These are phyloP conservation scores for Taiozyma sp. DNA, from an alignment of 1,139 yeast genomes.

Conservation along the genomic window DNA sequence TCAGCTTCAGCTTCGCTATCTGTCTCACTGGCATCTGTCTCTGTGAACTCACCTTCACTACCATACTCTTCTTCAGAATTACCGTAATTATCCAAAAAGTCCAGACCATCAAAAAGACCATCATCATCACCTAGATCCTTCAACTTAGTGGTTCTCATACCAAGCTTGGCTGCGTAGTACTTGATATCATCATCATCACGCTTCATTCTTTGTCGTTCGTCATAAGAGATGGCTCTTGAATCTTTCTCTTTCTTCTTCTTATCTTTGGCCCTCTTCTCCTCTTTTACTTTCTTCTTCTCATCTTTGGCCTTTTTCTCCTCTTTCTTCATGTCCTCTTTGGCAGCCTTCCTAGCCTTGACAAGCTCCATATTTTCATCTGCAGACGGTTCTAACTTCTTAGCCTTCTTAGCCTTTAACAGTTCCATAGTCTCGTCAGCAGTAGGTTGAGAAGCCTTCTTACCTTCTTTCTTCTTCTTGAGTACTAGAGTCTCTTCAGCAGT, in stretches of 20 bases:
- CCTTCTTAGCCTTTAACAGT: conserved; percentile 32
- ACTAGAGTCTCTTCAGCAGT: conserved; percentile 2
- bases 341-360: conserved; percentile 30
- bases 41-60: conserved; percentile 6
- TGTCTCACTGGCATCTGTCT: conserved; percentile 21
- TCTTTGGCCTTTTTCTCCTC: conserved; percentile 1
- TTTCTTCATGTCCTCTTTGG: not conserved
- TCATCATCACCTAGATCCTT: conserved; percentile 53
- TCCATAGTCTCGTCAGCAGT: conserved; percentile 32
- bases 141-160: conserved; percentile 54
- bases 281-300: conserved; percentile 3
- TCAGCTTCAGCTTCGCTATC: conserved; percentile 18
- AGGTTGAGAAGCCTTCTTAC: conserved; percentile 2
- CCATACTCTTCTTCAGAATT: conserved; percentile 13
- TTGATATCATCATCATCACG: conserved; percentile 77
- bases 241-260: conserved; percentile 11
- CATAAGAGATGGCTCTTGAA: conserved; percentile 20
- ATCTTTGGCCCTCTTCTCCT: conserved; percentile 5
- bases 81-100: conserved; percentile 47
- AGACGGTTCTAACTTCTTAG: conserved; percentile 5
- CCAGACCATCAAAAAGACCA: conserved; percentile 71
- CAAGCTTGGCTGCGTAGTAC: conserved; percentile 79
- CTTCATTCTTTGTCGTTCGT: conserved; percentile 41
- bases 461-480: conserved; percentile 1
- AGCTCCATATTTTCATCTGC: conserved; percentile 34